A percentile compares a stretch with the other conserved stretches of the same genome.
Conservation (phyloP, 495 filamentous ascomycete genomes). For the Penicillium daleae region DNA sequence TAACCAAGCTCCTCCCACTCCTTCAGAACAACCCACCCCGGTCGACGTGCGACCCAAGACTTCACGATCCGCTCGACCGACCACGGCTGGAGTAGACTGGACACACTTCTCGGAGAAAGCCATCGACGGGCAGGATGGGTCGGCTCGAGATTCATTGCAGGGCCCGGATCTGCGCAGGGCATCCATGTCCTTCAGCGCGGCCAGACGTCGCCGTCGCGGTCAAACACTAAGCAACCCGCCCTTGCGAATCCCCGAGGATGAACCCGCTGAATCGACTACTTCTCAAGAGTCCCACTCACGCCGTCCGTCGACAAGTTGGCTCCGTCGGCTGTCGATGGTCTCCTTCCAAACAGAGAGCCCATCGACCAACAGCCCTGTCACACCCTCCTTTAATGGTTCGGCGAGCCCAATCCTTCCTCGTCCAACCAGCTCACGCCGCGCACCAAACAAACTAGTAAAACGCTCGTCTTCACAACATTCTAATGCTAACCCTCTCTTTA, state of each 20-base stretch:
- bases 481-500: conserved; percentile 38
- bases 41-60: conserved; percentile 33
- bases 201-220: conserved; percentile 45
- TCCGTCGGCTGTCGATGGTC: conserved; percentile 72
- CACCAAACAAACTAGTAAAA: conserved; percentile 89
- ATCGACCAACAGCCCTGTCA: conserved; percentile 66
- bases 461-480: conserved; percentile 67
- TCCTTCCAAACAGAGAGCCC: conserved; percentile 74
- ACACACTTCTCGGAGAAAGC: conserved; percentile 12
- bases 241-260: conserved; percentile 32
- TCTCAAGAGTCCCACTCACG: conserved; percentile 42
- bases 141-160: conserved; percentile 13
- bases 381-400: conserved; percentile 73
- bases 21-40: conserved; percentile 24
- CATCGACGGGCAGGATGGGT: conserved; percentile 14
- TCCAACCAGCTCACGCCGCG: conserved; percentile 49
- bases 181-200: conserved; percentile 59
- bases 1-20: conserved; percentile 25
- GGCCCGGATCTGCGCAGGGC: conserved; percentile 29
- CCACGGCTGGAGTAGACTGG: conserved; percentile 15
- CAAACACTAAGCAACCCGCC: conserved; percentile 45
- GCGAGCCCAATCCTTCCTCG: conserved; percentile 63
- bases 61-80: conserved; percentile 26
- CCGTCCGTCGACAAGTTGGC: conserved; percentile 69
- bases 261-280: conserved; percentile 37